These are phyloP conservation scores for Jaapia argillacea DNA, from an alignment of 768 basidiomycete species.

Conservation along the genomic window DNA sequence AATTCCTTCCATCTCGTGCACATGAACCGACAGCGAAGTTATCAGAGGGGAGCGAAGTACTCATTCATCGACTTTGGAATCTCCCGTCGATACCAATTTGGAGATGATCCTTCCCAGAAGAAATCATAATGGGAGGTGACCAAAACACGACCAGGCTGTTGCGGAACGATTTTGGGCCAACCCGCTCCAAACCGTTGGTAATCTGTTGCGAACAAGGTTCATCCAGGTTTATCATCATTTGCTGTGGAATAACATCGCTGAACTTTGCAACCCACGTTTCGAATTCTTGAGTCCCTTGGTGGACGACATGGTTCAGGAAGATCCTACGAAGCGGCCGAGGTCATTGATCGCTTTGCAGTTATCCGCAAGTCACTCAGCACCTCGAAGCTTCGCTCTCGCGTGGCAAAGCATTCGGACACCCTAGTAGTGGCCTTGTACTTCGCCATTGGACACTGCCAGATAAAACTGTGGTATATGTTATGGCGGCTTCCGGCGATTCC, in stretches of 20 bases:
- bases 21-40: not conserved
- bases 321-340: constrained; percentile 27
- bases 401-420: constrained; percentile 6
- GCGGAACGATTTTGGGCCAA: not conserved
- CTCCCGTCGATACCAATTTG: constrained; percentile 1
- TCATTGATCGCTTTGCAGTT: constrained; percentile 18
- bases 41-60: constrained; percentile 3
- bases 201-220: constrained; percentile 23
- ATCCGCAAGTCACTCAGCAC: constrained; percentile 12
- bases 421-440: not conserved
- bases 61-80: constrained; percentile 6
- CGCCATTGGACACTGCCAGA: not conserved
- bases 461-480: not conserved
- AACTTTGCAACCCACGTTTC: constrained; percentile 7
- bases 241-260: not conserved
- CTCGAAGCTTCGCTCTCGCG: constrained; percentile 20
- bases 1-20: constrained; percentile 4
- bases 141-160: constrained; percentile 10
- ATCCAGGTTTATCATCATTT: constrained; percentile 15
- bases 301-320: constrained; percentile 24
- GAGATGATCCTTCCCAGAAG: constrained; percentile 7
- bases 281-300: constrained; percentile 25
- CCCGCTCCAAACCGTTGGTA: constrained; percentile 29
- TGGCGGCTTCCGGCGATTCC: not conserved
- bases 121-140: constrained; percentile 7